These are phyloP conservation scores for Trichocladium uniseriatum DNA, from an alignment of 495 filamentous ascomycete genomes.

Conservation along the genomic window DNA sequence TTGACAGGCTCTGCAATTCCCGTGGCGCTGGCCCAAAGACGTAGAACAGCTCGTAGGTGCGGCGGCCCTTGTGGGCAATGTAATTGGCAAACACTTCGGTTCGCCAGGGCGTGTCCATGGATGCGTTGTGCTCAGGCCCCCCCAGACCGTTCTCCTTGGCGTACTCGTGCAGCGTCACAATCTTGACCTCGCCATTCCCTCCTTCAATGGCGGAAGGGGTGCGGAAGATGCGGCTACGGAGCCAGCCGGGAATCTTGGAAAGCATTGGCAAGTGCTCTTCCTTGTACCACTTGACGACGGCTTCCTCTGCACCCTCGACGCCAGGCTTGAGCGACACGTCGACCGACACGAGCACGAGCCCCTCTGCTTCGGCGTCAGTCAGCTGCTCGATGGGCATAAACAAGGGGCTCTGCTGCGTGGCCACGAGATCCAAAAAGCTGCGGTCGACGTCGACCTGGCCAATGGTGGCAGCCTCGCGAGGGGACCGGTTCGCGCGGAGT, in stretches of 20 bases:
- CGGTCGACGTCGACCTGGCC: conserved; percentile 63
- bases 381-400: conserved; percentile 53
- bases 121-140: conserved; percentile 53
- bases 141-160: conserved; percentile 52
- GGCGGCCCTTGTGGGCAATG: conserved; percentile 45
- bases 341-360: conserved; percentile 53
- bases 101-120: conserved; percentile 49
- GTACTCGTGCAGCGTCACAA: conserved; percentile 65
- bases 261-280: conserved; percentile 66
- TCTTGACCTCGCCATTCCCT: conserved; percentile 37
- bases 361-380: conserved; percentile 48
- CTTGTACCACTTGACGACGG: conserved; percentile 56
- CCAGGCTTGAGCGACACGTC: conserved; percentile 46
- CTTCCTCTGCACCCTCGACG: conserved; percentile 41
- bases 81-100: conserved; percentile 46
- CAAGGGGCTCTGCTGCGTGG: conserved; percentile 40
- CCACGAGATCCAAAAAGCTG: conserved; percentile 55
- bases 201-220: conserved; percentile 40
- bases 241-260: conserved; percentile 65
- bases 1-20: conserved; percentile 46
- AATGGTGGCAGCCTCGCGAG: conserved; percentile 67
- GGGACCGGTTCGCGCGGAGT: conserved; percentile 58
- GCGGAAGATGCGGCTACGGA: conserved; percentile 55
- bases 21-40: conserved; percentile 65
- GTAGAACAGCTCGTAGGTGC: conserved; percentile 63